phyloP scores from a whole-genome alignment of 2,329 filamentous ascomycete species.

The Fusarium zealandicum region DNA sequence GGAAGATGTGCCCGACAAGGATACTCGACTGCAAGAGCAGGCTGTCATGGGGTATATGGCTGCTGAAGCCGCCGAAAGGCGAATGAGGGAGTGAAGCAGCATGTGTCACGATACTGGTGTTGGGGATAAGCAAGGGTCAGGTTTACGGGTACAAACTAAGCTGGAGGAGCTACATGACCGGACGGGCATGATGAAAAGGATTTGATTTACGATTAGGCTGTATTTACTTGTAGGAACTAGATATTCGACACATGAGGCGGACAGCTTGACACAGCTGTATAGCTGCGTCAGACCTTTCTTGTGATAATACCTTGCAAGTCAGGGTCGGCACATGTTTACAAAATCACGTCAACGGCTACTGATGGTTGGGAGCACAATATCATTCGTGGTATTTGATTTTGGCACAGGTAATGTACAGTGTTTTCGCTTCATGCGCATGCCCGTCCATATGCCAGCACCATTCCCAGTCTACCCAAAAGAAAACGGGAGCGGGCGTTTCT shows the following conservation, averaged over 20 bases:
- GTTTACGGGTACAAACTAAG: too few species aligned
- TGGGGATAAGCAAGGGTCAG: not conserved
- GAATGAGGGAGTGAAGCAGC: slow-evolving; percentile 30
- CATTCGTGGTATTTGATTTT: slow-evolving; percentile 30
- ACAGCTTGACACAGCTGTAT: too few species aligned
- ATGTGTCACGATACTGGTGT: slow-evolving; percentile 1
- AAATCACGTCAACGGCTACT: not conserved
- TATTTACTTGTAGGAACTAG: too few species aligned
- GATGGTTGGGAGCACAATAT: slow-evolving; percentile 7
- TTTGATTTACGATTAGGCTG: not conserved
- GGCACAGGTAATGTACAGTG: slow-evolving; percentile 38
- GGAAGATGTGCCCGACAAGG: slow-evolving; percentile 33
- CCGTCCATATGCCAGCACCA: slow-evolving; percentile 20
- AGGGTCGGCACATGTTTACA: not conserved
- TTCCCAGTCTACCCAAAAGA: slow-evolving; percentile 26
- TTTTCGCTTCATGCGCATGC: slow-evolving; percentile 11
- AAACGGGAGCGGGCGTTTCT: slow-evolving; percentile 9
- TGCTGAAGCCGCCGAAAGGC: slow-evolving; percentile 53
- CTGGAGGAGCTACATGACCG: too few species aligned
- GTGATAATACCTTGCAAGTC: not conserved
- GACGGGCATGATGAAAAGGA: not conserved
- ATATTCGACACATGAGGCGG: too few species aligned
- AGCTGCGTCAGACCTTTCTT: too few species aligned
- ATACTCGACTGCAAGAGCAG: slow-evolving; percentile 44
- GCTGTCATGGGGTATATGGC: slow-evolving; percentile 53